Percentiles rank a stretch among this genome's conserved stretches.
Evolutionary conservation across 495 filamentous ascomycete genomes (phyloP).

Genomic region (Neurospora cerealis): DNA sequence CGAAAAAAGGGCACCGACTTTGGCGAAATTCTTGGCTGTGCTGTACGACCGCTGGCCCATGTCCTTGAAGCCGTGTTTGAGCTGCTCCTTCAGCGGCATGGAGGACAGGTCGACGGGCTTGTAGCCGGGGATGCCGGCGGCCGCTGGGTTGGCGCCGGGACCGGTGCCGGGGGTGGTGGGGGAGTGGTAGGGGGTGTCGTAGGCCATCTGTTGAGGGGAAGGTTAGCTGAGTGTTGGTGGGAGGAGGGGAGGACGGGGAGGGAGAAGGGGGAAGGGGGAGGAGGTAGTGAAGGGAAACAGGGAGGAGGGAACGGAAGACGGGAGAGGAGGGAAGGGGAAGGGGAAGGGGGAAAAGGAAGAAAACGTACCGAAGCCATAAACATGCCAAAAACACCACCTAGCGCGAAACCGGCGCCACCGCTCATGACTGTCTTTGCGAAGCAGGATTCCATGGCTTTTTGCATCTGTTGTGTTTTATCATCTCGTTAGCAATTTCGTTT

Average conservation of each 20-base stretch:
- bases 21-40: slow-evolving; percentile 89
- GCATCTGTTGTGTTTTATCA: slow-evolving; percentile 47
- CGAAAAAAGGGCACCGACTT: slow-evolving; percentile 78
- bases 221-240: neutral
- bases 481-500: neutral
- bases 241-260: neutral
- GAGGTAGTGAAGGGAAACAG: too few relatives aligned
- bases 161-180: neutral
- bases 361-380: slow-evolving; percentile 83
- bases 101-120: slow-evolving; percentile 41
- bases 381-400: slow-evolving; percentile 85
- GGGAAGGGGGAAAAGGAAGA: neutral
- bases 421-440: slow-evolving; percentile 72
- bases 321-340: neutral
- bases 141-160: slow-evolving; percentile 1
- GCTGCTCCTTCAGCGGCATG: slow-evolving; percentile 73
- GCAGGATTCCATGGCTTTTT: slow-evolving; percentile 80
- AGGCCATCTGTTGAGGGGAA: slow-evolving; percentile 20
- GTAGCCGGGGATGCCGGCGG: slow-evolving; percentile 6
- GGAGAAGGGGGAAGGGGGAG: neutral
- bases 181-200: slow-evolving; percentile 23
- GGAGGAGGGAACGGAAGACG: neutral
- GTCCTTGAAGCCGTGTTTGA: slow-evolving; percentile 78
- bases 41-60: slow-evolving; percentile 80
- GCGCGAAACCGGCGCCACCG: slow-evolving; percentile 78